phyloP scores from a whole-genome alignment of 2,329 filamentous ascomycete genomes.

The Bipolaris oryzae region DNA sequence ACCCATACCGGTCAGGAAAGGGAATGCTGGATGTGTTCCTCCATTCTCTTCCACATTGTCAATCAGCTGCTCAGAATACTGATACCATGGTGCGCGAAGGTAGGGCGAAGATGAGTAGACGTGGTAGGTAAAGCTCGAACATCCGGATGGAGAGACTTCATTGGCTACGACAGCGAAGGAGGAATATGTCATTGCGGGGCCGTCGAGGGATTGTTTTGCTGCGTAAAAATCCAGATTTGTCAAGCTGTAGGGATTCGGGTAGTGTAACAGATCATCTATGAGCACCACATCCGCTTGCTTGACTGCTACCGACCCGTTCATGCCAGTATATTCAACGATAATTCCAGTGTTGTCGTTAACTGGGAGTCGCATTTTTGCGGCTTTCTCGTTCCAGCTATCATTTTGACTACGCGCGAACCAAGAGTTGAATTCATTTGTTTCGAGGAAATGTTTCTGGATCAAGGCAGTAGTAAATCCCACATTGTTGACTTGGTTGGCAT shows the following conservation, averaged over 20 bases:
- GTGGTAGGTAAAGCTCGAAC: conserved; percentile 71
- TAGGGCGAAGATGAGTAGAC: conserved; percentile 69
- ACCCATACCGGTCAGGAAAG: conserved; percentile 73
- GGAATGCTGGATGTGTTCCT: conserved; percentile 70
- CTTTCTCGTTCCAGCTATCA: conserved; percentile 63
- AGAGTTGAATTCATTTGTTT: conserved; percentile 63
- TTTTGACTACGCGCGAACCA: conserved; percentile 63
- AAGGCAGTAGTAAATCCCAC: conserved; percentile 72
- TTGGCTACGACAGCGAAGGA: conserved; percentile 72
- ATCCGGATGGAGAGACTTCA: conserved; percentile 68
- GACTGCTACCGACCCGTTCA: conserved; percentile 70
- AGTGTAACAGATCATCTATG: conserved; percentile 68
- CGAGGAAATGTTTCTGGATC: conserved; percentile 61
- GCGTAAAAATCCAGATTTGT: conserved; percentile 72
- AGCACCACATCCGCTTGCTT: conserved; percentile 76
- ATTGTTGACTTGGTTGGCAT: conserved; percentile 70
- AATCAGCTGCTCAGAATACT: conserved; percentile 71
- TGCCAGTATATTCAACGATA: conserved; percentile 67
- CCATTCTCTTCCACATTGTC: conserved; percentile 67
- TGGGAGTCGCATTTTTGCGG: conserved; percentile 62
- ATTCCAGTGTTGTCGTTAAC: conserved; percentile 62
- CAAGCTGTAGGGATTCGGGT: conserved; percentile 61
- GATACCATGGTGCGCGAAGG: conserved; percentile 69
- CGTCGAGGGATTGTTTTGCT: conserved; percentile 69
- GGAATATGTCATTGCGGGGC: conserved; percentile 75